Base-by-base conservation (phyloP, 169 alveolate genomes). In the Besnoitia besnoiti region DNA sequence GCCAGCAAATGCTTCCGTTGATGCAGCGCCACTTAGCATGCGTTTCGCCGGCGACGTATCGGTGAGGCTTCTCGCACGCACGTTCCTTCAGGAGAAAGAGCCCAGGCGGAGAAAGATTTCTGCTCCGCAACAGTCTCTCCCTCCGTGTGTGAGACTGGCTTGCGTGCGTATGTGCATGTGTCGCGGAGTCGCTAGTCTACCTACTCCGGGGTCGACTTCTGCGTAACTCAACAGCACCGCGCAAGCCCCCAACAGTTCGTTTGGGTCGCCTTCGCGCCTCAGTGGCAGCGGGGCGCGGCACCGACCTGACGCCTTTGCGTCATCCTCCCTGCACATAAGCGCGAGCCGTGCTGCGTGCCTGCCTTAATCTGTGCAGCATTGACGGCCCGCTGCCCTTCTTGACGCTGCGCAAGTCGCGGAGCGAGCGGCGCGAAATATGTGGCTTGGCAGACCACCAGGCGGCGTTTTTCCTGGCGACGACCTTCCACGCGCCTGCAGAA, bases 361-460 rank as follows among this genome's bases (percentile, higher is more conserved):
- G 67, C n/a, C 24, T 24, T 51, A 16, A 16, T 73, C 44, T 37
- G 75, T 37, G 46, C 87, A 89, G 92, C 35, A 33, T 89, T 33
- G 75, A 73, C n/a, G 92, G 92, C 37, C 39, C 55, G 0, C 47
- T 89, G 50, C 92, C 92, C 39, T 89, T 89, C 40, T 16, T 89
- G n/a, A 40, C 85, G 30, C 77, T 89, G 12, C n/a, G 14, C 55
- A 89, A 89, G 42, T 89, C 92, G 33, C 50, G 85, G 7, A 37
- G 76, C 16, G 92, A 89, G 40, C 73, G 92, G 0, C 87, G 85
- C 35, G 59, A 61, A 19, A 61, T 89, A 44, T 89, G 92, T 75
- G 92, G 92, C 14, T 82, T 89, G 59, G 50, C n/a, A 33, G 92
- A 89, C 55, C 76, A 75, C 49, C 92, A 89, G 87, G 80, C 92